These are phyloP conservation scores for Aspergillus novofumigatus DNA, from an alignment of 2,329 filamentous ascomycete species.

Conservation along the genomic window DNA sequence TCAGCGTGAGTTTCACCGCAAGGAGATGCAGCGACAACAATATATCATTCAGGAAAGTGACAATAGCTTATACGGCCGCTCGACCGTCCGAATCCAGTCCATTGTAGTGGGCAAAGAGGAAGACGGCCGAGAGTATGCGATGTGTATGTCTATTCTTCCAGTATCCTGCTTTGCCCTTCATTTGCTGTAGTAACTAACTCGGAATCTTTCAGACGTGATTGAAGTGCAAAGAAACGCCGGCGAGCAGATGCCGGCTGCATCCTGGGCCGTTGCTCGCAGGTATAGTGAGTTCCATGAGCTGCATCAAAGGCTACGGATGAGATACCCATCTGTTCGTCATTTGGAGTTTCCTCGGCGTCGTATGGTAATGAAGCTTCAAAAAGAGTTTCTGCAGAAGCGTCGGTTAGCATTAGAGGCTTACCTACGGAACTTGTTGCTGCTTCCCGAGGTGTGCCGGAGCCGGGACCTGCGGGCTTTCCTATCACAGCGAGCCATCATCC, in stretches of 20 bases:
- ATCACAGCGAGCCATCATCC: slow-evolving; percentile 76
- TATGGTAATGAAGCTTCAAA: slow-evolving; percentile 94
- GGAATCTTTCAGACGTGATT: slow-evolving; percentile 60
- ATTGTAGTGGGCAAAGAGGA: slow-evolving; percentile 90
- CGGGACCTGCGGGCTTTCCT: slow-evolving; percentile 88
- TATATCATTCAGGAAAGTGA: slow-evolving; percentile 98
- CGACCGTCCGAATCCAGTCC: slow-evolving; percentile 82
- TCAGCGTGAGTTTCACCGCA: slow-evolving; percentile 84
- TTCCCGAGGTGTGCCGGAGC: slow-evolving; percentile 92
- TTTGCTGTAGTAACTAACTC: slow-evolving; percentile 12
- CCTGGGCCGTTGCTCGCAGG: slow-evolving; percentile 85
- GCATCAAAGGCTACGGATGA: slow-evolving; percentile 78
- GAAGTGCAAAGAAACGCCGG: slow-evolving; percentile 87
- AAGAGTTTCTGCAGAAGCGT: slow-evolving; percentile 89
- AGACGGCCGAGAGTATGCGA: slow-evolving; percentile 86
- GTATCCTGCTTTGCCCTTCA: not conserved
- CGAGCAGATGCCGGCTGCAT: slow-evolving; percentile 93
- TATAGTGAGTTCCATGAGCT: slow-evolving; percentile 98
- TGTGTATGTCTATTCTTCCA: slow-evolving; percentile 54
- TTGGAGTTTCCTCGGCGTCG: slow-evolving; percentile 89
- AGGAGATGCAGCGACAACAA: slow-evolving; percentile 93
- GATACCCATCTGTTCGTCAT: slow-evolving; percentile 81
- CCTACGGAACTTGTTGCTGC: slow-evolving; percentile 70
- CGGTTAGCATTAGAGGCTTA: slow-evolving; percentile 81
- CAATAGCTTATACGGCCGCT: slow-evolving; percentile 90